These are phyloP conservation scores for Urtica urens DNA, from an alignment of 306 rosid species.

Conservation along the genomic window DNA sequence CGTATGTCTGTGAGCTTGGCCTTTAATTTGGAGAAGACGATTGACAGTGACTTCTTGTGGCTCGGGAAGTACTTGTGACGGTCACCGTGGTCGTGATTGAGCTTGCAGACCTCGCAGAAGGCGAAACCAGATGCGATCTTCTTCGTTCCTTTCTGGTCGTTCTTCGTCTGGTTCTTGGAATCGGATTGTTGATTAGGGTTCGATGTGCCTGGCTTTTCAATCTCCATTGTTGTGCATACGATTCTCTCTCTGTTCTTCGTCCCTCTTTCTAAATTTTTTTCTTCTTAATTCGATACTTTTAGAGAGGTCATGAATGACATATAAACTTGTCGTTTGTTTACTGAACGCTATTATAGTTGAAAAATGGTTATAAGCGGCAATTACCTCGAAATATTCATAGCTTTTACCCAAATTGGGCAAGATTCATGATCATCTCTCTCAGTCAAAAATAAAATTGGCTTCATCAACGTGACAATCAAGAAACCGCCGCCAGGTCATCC, in stretches of 20 bases:
- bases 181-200: conserved; percentile 15
- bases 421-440: too few relatives aligned
- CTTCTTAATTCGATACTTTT: neutral
- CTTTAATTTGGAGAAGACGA: conserved; percentile 62
- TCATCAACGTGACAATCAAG: too few relatives aligned
- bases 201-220: neutral
- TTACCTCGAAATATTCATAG: too few relatives aligned
- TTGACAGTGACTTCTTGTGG: conserved; percentile 63
- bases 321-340: too few relatives aligned
- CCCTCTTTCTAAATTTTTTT: neutral
- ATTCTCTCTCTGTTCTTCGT: neutral
- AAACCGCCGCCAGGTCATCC: too few relatives aligned
- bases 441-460: too few relatives aligned
- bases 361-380: too few relatives aligned
- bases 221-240: conserved; percentile 15
- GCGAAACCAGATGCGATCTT: conserved; percentile 45
- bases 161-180: conserved; percentile 1
- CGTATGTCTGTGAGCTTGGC: conserved; percentile 51
- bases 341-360: too few relatives aligned
- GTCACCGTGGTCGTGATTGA: conserved; percentile 66
- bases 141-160: conserved; percentile 10
- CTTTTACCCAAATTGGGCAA: too few relatives aligned
- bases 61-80: conserved; percentile 80
- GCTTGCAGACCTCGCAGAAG: conserved; percentile 65
- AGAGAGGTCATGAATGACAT: too few relatives aligned